Percentiles rank a stretch among this genome's conserved stretches.
phyloP scores from a whole-genome alignment of 2,329 filamentous ascomycete genomes.

The Microcyclospora tardicrescens region DNA sequence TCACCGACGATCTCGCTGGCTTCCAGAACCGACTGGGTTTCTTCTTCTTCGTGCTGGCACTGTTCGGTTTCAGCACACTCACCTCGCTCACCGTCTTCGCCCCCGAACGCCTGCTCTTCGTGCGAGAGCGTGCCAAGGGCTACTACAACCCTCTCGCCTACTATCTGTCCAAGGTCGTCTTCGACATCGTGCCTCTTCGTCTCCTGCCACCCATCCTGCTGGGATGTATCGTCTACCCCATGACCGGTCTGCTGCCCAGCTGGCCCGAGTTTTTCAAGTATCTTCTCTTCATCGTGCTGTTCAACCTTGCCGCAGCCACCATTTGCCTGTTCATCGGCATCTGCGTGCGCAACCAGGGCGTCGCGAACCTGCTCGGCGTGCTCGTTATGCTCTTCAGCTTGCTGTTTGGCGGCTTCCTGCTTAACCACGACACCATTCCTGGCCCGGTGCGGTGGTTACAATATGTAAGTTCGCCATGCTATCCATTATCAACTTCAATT shows the following conservation, averaged over 20 bases:
- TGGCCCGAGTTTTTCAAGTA: slow-evolving; percentile 80
- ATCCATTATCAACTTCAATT: not conserved
- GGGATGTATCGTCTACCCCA: slow-evolving; percentile 91
- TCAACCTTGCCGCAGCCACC: slow-evolving; percentile 85
- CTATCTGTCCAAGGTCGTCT: slow-evolving; percentile 92
- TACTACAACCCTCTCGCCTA: slow-evolving; percentile 93
- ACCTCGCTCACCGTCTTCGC: slow-evolving; percentile 92
- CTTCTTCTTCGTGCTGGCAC: slow-evolving; percentile 91
- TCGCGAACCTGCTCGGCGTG: slow-evolving; percentile 87
- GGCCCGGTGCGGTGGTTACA: slow-evolving; percentile 79
- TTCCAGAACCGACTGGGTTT: slow-evolving; percentile 96
- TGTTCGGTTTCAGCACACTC: slow-evolving; percentile 93
- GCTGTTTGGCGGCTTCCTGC: slow-evolving; percentile 80
- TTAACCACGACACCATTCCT: slow-evolving; percentile 91
- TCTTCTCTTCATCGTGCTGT: slow-evolving; percentile 79
- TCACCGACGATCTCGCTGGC: slow-evolving; percentile 90
- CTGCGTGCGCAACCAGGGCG: slow-evolving; percentile 77
- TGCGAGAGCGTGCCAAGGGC: slow-evolving; percentile 86
- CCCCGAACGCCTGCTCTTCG: slow-evolving; percentile 77
- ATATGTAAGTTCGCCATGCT: slow-evolving; percentile 38
- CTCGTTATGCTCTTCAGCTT: slow-evolving; percentile 96
- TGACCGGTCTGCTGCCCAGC: slow-evolving; percentile 83
- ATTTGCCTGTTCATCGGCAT: slow-evolving; percentile 96
- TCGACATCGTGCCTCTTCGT: slow-evolving; percentile 89
- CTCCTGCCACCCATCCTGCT: slow-evolving; percentile 91